Base-by-base conservation (phyloP, 768 basidiomycete species). In the Lyophyllum semitale region DNA sequence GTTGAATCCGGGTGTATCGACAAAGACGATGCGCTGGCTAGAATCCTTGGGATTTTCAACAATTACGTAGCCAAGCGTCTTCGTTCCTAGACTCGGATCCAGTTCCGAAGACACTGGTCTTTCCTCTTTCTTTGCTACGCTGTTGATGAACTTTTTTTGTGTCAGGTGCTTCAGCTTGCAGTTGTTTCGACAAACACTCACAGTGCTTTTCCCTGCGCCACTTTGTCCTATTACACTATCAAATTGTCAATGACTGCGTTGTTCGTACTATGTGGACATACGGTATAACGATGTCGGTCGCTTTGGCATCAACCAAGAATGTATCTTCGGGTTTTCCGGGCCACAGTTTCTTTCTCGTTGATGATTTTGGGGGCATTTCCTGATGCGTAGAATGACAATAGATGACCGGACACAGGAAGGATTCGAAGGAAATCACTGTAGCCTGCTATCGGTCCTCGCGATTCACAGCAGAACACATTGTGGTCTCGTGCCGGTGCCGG, bases 1-100 rank as follows among this genome's bases (percentile, higher is more conserved):
- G 51, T 58, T 51, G 25, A 48, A 53, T 11, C 51, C 57, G 1
- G 57, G 57, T 20, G 57, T 58, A 37, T 58, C 51, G 17, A 58
- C 38, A 23, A 53, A 43, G 25, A 58, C 30, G 30, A 58, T 50
- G n/a, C 43, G 30, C 20, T 53, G 43, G 1, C 18, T 13, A 4
- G 44, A 35, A 18, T 33, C 18, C 20, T 26, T 40, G 23, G 37
- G 42, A 33, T 45, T 44, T 7, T 43, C 42, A 18, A 53, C 51
- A 25, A 44, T 26, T 12, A 53, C 51, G 23, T 53, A 25, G 23
- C 30, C 32, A 11, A 53, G 26, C 11, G 3, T 13, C 42, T 11
- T 33, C 9, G 51, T 53, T 33, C 30, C n/a, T n/a, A n/a, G n/a
- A n/a, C n/a, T n/a, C n/a, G n/a, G n/a, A n/a, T n/a, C n/a, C n/a